Conservation (phyloP, 2,329 filamentous ascomycete species). For the Diaporthe australafricana region DNA sequence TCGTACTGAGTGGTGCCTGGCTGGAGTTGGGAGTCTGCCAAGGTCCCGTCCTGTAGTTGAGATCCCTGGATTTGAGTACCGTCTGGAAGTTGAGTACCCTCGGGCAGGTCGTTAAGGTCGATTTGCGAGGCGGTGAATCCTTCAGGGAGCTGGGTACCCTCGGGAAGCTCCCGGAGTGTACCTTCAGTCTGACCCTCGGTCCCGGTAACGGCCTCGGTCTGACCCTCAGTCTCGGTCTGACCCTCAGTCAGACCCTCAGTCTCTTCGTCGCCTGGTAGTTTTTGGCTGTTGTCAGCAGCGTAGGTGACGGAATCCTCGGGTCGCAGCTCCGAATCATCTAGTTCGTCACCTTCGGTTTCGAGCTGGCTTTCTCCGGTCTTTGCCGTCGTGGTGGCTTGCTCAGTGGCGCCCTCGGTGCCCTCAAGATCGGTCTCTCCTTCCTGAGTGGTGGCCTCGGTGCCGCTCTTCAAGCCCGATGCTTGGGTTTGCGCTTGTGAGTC, state of each 20-base stretch:
- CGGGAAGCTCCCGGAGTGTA: neutral
- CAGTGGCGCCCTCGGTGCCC: slow-evolving; percentile 35
- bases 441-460: slow-evolving; percentile 32
- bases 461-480: slow-evolving; percentile 36
- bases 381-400: slow-evolving; percentile 35
- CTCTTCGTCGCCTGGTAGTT: slow-evolving; percentile 3
- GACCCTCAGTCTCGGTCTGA: slow-evolving; percentile 11
- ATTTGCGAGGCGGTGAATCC: neutral
- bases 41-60: slow-evolving; percentile 13
- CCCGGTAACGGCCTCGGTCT: neutral
- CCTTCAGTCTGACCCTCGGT: neutral
- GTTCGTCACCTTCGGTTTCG: slow-evolving; percentile 20
- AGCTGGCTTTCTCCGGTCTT: slow-evolving; percentile 26
- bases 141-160: slow-evolving; percentile 15
- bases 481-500: slow-evolving; percentile 32
- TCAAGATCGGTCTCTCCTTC: slow-evolving; percentile 34
- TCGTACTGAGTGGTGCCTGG: slow-evolving; percentile 26
- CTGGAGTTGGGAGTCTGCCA: neutral
- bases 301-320: slow-evolving; percentile 38
- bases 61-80: slow-evolving; percentile 15
- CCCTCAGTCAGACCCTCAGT: slow-evolving; percentile 28
- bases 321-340: slow-evolving; percentile 30
- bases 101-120: slow-evolving; percentile 7
- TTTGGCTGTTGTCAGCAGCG: slow-evolving; percentile 36
- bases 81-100: slow-evolving; percentile 12